Evolutionary conservation across 257 asterid species (phyloP).

Genomic region (Nicotiana otophora): DNA sequence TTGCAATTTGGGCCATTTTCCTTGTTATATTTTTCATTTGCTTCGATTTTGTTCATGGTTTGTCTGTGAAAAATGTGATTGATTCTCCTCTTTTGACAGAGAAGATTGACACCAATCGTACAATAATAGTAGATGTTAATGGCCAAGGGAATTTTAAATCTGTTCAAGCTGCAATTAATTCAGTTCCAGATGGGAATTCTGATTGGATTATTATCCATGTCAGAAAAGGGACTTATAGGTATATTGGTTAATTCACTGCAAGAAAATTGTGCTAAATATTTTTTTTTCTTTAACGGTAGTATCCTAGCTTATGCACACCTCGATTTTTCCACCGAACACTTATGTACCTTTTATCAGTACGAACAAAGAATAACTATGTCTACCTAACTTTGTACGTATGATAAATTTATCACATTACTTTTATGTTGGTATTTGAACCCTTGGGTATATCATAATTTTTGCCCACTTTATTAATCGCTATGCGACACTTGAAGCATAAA

Average conservation of each 20-base stretch:
- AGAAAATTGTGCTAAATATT: too few species aligned
- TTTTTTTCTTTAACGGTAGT: too few species aligned
- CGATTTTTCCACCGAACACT: too few species aligned
- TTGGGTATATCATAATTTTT: too few species aligned
- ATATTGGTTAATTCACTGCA: neutral
- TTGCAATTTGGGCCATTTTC: slow-evolving; percentile 15
- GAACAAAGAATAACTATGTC: too few species aligned
- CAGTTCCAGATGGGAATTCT: slow-evolving; percentile 60
- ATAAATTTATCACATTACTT: too few species aligned
- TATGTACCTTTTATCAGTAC: too few species aligned
- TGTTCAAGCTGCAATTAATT: slow-evolving; percentile 63
- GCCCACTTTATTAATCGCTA: too few species aligned
- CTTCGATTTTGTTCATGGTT: slow-evolving; percentile 34
- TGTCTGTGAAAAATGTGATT: slow-evolving; percentile 24
- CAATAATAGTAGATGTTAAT: slow-evolving; percentile 43
- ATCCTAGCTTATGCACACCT: too few species aligned
- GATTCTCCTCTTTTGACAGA: slow-evolving; percentile 47
- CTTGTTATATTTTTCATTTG: slow-evolving; percentile 18
- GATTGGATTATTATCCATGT: slow-evolving; percentile 62
- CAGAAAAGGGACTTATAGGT: slow-evolving; percentile 73
- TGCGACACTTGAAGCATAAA: too few species aligned
- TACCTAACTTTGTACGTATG: too few species aligned
- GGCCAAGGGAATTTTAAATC: slow-evolving; percentile 69
- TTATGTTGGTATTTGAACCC: too few species aligned
- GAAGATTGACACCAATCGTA: slow-evolving; percentile 29